Percentiles rank a stretch among this genome's conserved stretches.
Conservation (phyloP, 164 flowering plant species). For the Brasenia schreberi region DNA sequence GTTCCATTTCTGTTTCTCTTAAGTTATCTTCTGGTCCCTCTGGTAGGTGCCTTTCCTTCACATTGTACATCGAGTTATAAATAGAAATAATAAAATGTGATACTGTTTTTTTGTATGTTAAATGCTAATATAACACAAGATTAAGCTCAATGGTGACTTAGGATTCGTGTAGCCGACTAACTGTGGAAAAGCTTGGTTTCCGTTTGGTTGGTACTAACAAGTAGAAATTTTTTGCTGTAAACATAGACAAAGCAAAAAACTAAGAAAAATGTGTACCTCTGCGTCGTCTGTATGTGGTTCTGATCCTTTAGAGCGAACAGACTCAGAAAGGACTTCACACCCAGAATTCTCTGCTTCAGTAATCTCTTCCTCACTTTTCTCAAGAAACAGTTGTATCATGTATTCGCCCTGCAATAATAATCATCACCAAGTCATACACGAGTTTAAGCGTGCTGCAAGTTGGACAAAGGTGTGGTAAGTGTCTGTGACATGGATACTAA, state of each 20-base stretch:
- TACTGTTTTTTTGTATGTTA: no score
- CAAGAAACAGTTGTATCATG: constrained; percentile 17
- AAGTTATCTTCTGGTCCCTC: constrained; percentile 39
- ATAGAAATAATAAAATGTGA: no score
- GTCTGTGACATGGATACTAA: no score
- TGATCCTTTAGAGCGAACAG: no score
- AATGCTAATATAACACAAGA: no score
- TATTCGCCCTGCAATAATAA: constrained; percentile 10
- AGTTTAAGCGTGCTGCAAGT: no score
- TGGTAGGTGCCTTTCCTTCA: constrained; percentile 35
- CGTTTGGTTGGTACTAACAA: not conserved
- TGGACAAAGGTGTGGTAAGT: no score
- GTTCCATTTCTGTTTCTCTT: constrained; percentile 24
- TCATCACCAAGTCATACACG: no score
- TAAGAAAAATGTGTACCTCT: not conserved
- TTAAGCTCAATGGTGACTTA: no score
- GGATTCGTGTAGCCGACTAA: no score
- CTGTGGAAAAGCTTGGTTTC: no score
- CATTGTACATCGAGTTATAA: constrained; percentile 18
- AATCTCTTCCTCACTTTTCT: not conserved
- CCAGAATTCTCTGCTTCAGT: not conserved
- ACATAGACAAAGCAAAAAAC: not conserved
- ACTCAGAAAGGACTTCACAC: not conserved
- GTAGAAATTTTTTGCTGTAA: not conserved
- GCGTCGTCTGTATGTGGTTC: no score